Percentiles rank a stretch among this genome's conserved stretches.
These are phyloP conservation scores for Neolentinus lepideus DNA, from an alignment of 1,284 basidiomycete genomes.

Conservation along the genomic window DNA sequence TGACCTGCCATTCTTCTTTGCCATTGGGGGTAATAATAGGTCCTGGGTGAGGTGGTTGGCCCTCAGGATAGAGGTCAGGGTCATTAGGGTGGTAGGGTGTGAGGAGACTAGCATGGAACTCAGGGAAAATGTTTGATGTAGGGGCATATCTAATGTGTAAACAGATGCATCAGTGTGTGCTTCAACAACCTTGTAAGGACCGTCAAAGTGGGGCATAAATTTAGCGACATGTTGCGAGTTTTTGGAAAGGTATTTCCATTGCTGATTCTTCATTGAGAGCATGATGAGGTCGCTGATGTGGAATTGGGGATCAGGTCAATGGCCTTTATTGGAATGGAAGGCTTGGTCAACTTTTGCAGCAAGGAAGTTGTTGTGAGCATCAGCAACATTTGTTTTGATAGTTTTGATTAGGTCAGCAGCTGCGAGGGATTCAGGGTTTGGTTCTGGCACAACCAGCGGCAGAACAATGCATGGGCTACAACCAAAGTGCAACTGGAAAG, in stretches of 20 bases:
- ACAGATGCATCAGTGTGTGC: constrained; percentile 8
- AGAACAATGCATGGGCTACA: constrained; percentile 23
- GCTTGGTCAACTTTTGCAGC: constrained; percentile 12
- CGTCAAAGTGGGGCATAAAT: constrained; percentile 10
- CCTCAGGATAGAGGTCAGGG: constrained; percentile 7
- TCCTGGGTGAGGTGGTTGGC: constrained; percentile 2
- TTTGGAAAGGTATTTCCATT: constrained; percentile 5
- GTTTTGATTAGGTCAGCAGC: neutral
- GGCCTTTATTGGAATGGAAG: neutral
- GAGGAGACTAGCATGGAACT: neutral
- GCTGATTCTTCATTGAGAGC: constrained; percentile 5
- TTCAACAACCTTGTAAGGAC: constrained; percentile 6
- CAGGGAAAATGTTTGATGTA: constrained; percentile 1
- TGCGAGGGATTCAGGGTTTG: neutral
- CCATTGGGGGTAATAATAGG: constrained; percentile 10
- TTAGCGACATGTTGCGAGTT: constrained; percentile 5
- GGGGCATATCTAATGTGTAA: constrained; percentile 7
- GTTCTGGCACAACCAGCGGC: constrained; percentile 7
- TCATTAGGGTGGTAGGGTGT: constrained; percentile 2
- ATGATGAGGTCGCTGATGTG: neutral
- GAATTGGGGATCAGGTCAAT: neutral
- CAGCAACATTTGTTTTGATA: constrained; percentile 8
- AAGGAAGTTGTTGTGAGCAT: constrained; percentile 12
- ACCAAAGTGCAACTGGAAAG: constrained; percentile 28
- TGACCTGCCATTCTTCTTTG: constrained; percentile 9